Evolutionary conservation across 208 protist species (phyloP).

Genomic region (Novymonas esmeraldas): DNA sequence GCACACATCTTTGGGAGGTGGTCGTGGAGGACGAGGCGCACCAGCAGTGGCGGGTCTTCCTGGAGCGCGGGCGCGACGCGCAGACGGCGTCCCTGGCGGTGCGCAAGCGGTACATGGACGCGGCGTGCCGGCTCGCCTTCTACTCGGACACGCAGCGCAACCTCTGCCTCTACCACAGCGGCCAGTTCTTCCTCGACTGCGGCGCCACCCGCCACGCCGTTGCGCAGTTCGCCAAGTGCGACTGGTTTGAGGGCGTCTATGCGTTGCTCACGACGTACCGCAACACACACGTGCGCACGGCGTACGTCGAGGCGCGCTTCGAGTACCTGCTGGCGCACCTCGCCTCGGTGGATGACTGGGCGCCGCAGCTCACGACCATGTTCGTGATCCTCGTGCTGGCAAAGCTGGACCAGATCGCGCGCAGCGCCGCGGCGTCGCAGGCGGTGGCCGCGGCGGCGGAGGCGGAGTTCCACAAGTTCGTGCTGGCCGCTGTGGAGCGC

Average conservation of each 20-base stretch:
- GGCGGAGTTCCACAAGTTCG: conserved; percentile 32
- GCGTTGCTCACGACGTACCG: conserved; percentile 35
- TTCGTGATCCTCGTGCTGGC: conserved; percentile 18
- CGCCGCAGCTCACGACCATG: conserved; percentile 26
- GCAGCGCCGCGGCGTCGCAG: conserved; percentile 1
- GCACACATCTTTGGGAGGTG: conserved; percentile 59
- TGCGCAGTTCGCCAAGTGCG: conserved; percentile 57
- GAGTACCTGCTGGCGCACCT: conserved; percentile 23
- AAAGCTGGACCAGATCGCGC: conserved; percentile 23
- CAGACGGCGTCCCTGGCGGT: conserved; percentile 27
- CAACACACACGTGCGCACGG: conserved; percentile 29
- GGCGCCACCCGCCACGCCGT: conserved; percentile 39
- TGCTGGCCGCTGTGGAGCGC: conserved; percentile 31
- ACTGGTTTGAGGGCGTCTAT: conserved; percentile 72
- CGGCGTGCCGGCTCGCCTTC: conserved; percentile 55
- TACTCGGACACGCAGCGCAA: conserved; percentile 37
- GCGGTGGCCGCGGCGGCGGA: conserved; percentile 10
- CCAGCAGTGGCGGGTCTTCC: conserved; percentile 78
- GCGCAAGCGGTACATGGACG: conserved; percentile 61
- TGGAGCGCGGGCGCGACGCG: conserved; percentile 54
- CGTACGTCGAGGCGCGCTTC: conserved; percentile 61
- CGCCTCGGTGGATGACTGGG: conserved; percentile 18
- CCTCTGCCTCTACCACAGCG: conserved; percentile 46
- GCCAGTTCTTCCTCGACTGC: conserved; percentile 55
- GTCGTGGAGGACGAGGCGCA: conserved; percentile 61